These are phyloP conservation scores for Inga laurina DNA, from an alignment of 306 rosid species.

Conservation along the genomic window DNA sequence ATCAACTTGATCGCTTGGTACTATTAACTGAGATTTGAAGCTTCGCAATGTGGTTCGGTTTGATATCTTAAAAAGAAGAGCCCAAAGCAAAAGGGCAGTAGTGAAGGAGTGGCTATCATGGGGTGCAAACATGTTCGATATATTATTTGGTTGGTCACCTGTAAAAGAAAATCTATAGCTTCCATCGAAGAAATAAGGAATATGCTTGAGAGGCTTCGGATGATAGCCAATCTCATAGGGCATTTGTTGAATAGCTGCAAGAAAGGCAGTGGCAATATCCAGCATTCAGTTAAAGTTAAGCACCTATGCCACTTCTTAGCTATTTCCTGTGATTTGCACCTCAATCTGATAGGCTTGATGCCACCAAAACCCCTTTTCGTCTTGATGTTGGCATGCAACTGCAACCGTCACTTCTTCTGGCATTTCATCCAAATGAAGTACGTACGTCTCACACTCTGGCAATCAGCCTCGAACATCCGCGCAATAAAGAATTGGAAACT, in stretches of 20 bases:
- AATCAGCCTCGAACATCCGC: background rate
- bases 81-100: too few relatives aligned
- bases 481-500: background rate
- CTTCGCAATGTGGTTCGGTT: too few relatives aligned
- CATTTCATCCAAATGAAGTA: background rate
- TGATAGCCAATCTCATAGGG: background rate
- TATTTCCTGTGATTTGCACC: too few relatives aligned
- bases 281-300: too few relatives aligned
- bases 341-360: background rate
- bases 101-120: too few relatives aligned
- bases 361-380: background rate
- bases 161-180: background rate
- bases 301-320: too few relatives aligned
- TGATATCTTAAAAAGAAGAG: too few relatives aligned
- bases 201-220: background rate
- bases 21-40: too few relatives aligned
- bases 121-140: too few relatives aligned
- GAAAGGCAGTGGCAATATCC: background rate
- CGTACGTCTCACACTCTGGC: background rate
- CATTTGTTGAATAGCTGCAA: background rate
- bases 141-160: background rate
- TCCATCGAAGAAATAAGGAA: background rate
- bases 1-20: too few relatives aligned
- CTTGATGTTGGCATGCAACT: background rate
- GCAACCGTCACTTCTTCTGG: background rate